phyloP scores from a whole-genome alignment of 768 basidiomycete genomes.

The Rhodotorula taiwanensis region DNA sequence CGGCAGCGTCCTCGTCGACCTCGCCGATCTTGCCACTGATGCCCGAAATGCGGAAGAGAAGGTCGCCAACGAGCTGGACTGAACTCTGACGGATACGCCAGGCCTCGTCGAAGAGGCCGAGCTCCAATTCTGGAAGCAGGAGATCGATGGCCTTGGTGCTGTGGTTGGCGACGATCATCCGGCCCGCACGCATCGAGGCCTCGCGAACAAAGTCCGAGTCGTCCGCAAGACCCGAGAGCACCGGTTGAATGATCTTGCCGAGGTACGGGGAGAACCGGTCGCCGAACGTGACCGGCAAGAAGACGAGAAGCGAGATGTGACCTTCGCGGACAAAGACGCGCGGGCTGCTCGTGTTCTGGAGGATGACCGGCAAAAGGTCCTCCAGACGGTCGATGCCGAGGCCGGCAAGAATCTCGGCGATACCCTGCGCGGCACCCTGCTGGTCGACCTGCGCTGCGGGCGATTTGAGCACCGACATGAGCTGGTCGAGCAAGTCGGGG shows the following conservation, averaged over 20 bases:
- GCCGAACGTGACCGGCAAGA: slow-evolving; percentile 90
- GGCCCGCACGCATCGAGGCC: slow-evolving; percentile 95
- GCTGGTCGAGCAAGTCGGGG: slow-evolving; percentile 86
- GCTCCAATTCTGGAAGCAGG: slow-evolving; percentile 85
- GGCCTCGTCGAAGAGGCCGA: slow-evolving; percentile 84
- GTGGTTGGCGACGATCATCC: slow-evolving; percentile 96
- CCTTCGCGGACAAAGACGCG: slow-evolving; percentile 89
- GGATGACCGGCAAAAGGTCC: slow-evolving; percentile 84
- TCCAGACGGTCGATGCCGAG: slow-evolving; percentile 97
- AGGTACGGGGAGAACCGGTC: slow-evolving; percentile 93
- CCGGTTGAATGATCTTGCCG: slow-evolving; percentile 86
- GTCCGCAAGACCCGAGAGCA: slow-evolving; percentile 83
- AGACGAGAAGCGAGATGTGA: slow-evolving; percentile 95
- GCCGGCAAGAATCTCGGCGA: slow-evolving; percentile 88
- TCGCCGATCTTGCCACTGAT: slow-evolving; percentile 83
- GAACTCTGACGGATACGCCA: slow-evolving; percentile 81
- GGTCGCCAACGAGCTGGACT: slow-evolving; percentile 87
- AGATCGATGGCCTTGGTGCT: slow-evolving; percentile 85
- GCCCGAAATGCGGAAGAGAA: slow-evolving; percentile 92
- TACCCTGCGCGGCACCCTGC: slow-evolving; percentile 94
- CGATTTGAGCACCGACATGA: slow-evolving; percentile 78
- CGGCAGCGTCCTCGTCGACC: slow-evolving; percentile 49
- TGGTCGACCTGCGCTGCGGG: slow-evolving; percentile 93
- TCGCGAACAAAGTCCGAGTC: slow-evolving; percentile 91
- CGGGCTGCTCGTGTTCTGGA: slow-evolving; percentile 81